Conservation (phyloP, 495 filamentous ascomycete genomes). For the Neurospora cerealis region DNA sequence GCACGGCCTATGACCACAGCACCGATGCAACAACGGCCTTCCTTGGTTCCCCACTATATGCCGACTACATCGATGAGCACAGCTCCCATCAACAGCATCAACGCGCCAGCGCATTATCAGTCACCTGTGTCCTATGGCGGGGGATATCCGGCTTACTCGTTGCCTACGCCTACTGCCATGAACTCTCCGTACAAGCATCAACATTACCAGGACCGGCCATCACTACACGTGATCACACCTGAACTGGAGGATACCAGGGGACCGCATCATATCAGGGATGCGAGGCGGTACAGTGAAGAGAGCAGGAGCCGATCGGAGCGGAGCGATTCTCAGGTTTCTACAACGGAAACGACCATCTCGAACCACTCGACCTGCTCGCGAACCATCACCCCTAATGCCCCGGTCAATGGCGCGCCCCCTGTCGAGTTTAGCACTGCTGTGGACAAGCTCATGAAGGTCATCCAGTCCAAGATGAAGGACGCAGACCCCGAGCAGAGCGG, state of each 20-base stretch:
- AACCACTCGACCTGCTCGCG: constrained; percentile 10
- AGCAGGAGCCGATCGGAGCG: constrained; percentile 29
- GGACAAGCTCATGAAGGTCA: constrained; percentile 85
- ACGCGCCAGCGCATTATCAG: constrained; percentile 25
- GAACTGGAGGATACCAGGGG: constrained; percentile 2
- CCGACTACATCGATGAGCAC: constrained; percentile 22
- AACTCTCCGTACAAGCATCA: constrained; percentile 25
- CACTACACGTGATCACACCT: constrained; percentile 10
- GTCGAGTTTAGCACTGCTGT: constrained; percentile 69
- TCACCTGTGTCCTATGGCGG: constrained; percentile 16
- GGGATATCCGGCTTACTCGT: constrained; percentile 25
- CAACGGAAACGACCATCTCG: constrained; percentile 2
- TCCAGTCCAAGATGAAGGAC: constrained; percentile 54
- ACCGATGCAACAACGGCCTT: constrained; percentile 17
- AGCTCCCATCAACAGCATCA: constrained; percentile 25
- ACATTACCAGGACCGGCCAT: constrained; percentile 23
- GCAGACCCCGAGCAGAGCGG: not conserved
- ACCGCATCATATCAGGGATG: constrained; percentile 7
- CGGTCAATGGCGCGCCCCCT: constrained; percentile 20
- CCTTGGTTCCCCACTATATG: constrained; percentile 23
- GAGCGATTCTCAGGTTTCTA: constrained; percentile 23
- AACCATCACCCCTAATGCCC: constrained; percentile 16
- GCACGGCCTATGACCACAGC: constrained; percentile 17
- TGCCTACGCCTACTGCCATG: constrained; percentile 11
- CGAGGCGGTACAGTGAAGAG: constrained; percentile 6